These are phyloP conservation scores for Magnolia kwangsiensis DNA, from an alignment of 164 flowering plant species.

Conservation along the genomic window DNA sequence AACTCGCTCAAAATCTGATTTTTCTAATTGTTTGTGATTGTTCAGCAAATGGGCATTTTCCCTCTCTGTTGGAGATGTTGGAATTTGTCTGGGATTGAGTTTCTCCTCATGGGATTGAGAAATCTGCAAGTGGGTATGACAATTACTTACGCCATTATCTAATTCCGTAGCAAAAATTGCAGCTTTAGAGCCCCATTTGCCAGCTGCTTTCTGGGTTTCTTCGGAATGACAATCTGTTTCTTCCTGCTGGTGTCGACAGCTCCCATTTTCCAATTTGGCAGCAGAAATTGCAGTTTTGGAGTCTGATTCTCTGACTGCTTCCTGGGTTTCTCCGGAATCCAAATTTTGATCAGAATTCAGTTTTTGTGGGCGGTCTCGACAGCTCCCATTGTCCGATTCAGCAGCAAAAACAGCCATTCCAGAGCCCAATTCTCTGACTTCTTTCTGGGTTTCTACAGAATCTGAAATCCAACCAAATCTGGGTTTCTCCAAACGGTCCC, in stretches of 20 bases:
- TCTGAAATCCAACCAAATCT: background rate
- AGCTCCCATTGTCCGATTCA: background rate
- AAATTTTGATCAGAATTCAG: background rate
- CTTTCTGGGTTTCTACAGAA: background rate
- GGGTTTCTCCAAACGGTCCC: background rate
- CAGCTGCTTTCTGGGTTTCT: background rate
- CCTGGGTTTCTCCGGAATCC: background rate
- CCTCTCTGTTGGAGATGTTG: background rate
- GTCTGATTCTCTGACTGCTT: background rate
- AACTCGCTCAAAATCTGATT: background rate
- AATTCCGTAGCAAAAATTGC: background rate
- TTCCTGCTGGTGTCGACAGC: background rate
- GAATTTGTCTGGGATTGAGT: background rate
- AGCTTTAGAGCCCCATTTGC: background rate
- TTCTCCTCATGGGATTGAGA: background rate
- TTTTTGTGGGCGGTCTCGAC: background rate
- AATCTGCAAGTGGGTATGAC: background rate
- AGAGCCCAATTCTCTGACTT: background rate
- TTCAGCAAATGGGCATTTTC: background rate
- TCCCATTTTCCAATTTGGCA: background rate
- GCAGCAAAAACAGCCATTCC: constrained; percentile 1
- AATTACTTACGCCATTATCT: background rate
- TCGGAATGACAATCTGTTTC: background rate
- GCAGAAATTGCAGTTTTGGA: background rate
- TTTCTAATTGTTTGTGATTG: constrained; percentile 4